Conservation (phyloP, 2,329 filamentous ascomycete genomes). For the Xylaria sp. region DNA sequence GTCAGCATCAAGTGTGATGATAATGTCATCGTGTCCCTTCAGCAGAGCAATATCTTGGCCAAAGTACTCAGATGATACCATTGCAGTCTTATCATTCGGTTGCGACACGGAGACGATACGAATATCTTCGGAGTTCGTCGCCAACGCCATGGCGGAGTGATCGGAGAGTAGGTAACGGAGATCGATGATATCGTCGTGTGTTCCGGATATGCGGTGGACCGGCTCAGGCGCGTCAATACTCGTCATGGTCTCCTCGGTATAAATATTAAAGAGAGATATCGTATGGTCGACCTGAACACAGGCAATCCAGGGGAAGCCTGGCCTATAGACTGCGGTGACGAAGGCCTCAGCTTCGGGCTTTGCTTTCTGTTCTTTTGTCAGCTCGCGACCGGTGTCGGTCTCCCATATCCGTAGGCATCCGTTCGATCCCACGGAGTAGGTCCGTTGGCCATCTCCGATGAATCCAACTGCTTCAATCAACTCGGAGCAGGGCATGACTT, state of each 20-base stretch:
- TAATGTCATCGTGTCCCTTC: constrained; percentile 89
- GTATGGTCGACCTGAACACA: constrained; percentile 88
- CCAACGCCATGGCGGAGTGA: constrained; percentile 76
- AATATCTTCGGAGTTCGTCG: constrained; percentile 92
- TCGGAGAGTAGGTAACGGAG: constrained; percentile 79
- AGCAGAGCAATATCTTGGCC: constrained; percentile 83
- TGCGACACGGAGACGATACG: constrained; percentile 70
- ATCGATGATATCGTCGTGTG: constrained; percentile 97
- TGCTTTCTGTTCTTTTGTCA: constrained; percentile 65
- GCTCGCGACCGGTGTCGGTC: constrained; percentile 67
- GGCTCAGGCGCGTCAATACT: constrained; percentile 42
- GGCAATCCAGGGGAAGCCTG: constrained; percentile 63
- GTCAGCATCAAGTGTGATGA: constrained; percentile 89
- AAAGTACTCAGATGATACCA: constrained; percentile 57
- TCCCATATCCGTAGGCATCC: constrained; percentile 82
- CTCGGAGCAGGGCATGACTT: constrained; percentile 79
- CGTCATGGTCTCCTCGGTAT: constrained; percentile 35
- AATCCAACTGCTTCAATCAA: constrained; percentile 82
- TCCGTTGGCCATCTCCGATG: constrained; percentile 61
- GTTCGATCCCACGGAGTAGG: constrained; percentile 80
- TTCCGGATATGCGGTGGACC: constrained; percentile 81
- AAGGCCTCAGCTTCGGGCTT: constrained; percentile 62
- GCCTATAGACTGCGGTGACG: constrained; percentile 62
- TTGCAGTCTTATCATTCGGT: constrained; percentile 29
- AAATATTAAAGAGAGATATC: constrained; percentile 62